Base-by-base conservation (phyloP, 73 alveolate species). In the Diophrys appendiculata region DNA sequence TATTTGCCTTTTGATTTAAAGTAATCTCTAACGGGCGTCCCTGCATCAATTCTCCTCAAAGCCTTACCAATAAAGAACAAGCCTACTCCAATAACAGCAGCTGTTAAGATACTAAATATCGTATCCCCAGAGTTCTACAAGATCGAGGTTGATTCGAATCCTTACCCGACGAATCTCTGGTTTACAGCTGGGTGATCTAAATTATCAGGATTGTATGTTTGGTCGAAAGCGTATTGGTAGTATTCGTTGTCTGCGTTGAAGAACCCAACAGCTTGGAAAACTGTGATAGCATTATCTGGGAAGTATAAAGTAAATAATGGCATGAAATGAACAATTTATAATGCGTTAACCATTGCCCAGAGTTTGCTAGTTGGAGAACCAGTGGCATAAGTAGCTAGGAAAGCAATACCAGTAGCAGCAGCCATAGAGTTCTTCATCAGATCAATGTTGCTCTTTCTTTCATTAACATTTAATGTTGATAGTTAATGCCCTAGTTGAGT, bases 341-440 rank as follows among this genome's bases (percentile, higher is more conserved):
- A 55, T 2, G 84, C 55, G 65, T 75, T 54, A 13, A 65, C 43
- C 65, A 75, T 29, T 26, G 64, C n/a, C 84, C 84, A 75, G 60
- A 43, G 5, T 43, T 11, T 43, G 5, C 5, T 18, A 11, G 60
- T 43, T 43, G 60, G 18, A 11, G 18, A 11, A 43, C 5, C 60
- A 43, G 60, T 11, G 18, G 60, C 60, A 11, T 43, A 43, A 18
- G 18, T 18, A 11, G 60, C 60, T 43, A 11, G 18, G 60, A 43
- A 18, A 11, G 60, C 60, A 11, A 11, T 11, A 18, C 5, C 60
- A 43, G 60, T 43, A 18, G 60, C 60, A 43, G 18, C n/a, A n/a
- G n/a, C n/a, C n/a, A n/a, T n/a, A n/a, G n/a, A n/a, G n/a, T n/a
- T n/a, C n/a, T n/a, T n/a, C n/a, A n/a, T n/a, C n/a, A n/a, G n/a